Conservation (phyloP, 1,139 yeast species). For the Casaregolazyma lundiana region DNA sequence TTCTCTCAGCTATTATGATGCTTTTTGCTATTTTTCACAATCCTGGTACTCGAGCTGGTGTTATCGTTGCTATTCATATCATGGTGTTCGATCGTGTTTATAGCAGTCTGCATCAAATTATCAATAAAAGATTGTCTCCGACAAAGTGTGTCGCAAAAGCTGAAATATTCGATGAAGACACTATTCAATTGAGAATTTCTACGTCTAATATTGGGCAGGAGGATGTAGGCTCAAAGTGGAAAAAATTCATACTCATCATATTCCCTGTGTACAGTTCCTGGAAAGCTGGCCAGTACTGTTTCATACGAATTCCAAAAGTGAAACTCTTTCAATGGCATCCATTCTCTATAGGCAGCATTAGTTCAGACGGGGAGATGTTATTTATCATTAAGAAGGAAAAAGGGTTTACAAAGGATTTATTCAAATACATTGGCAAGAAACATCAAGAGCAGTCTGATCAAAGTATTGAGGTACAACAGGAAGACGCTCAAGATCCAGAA, state of each 20-base stretch:
- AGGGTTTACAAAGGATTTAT: slow-evolving; percentile 44
- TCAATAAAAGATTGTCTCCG: slow-evolving; percentile 39
- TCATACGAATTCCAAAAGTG: slow-evolving; percentile 40
- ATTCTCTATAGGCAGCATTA: slow-evolving; percentile 42
- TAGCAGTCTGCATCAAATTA: slow-evolving; percentile 32
- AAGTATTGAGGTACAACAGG: background rate
- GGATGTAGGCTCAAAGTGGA: slow-evolving; percentile 22
- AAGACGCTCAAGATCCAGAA: background rate
- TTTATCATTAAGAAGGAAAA: slow-evolving; percentile 40
- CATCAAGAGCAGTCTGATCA: slow-evolving; percentile 2
- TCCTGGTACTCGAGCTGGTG: slow-evolving; percentile 35
- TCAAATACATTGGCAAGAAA: slow-evolving; percentile 29
- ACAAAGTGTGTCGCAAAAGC: slow-evolving; percentile 36
- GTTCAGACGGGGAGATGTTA: slow-evolving; percentile 39
- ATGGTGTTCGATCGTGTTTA: slow-evolving; percentile 44
- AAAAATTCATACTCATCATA: slow-evolving; percentile 29
- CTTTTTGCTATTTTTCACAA: slow-evolving; percentile 44
- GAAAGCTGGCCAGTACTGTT: slow-evolving; percentile 48
- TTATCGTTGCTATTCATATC: slow-evolving; percentile 43
- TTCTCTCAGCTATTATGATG: slow-evolving; percentile 43
- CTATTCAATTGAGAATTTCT: slow-evolving; percentile 41
- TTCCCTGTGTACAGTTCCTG: slow-evolving; percentile 41
- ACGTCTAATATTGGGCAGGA: slow-evolving; percentile 17
- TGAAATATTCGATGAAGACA: slow-evolving; percentile 41
- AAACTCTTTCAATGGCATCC: slow-evolving; percentile 44